Evolutionary conservation across 768 basidiomycete genomes (phyloP).

Genomic region (Suillus alpinus): DNA sequence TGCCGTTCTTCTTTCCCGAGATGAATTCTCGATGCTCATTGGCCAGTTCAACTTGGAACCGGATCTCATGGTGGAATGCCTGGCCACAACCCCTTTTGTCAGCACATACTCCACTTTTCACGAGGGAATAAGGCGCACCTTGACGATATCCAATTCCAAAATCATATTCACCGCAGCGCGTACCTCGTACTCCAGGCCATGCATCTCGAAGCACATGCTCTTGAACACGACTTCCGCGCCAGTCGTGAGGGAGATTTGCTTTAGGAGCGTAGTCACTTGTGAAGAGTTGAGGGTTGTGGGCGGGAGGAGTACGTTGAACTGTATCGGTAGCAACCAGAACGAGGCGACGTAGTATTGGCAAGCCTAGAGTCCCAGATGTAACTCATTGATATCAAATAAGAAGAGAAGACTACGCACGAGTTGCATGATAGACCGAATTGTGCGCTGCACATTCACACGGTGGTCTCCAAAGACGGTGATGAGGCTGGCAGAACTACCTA

Average conservation of each 20-base stretch:
- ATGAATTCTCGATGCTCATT: constrained; percentile 99
- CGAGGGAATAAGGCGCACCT: constrained; percentile 44
- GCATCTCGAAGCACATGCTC: constrained; percentile 96
- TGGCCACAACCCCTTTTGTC: constrained; percentile 30
- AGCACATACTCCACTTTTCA: neutral
- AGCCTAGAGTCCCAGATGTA: constrained; percentile 49
- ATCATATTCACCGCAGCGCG: constrained; percentile 82
- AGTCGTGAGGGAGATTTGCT: constrained; percentile 81
- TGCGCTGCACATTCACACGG: constrained; percentile 90
- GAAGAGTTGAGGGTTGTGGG: constrained; percentile 77
- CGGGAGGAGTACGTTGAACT: constrained; percentile 89
- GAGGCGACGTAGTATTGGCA: constrained; percentile 97
- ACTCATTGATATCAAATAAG: constrained; percentile 17
- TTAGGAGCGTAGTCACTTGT: constrained; percentile 80
- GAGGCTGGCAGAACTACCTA: constrained; percentile 89
- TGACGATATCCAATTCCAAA: constrained; percentile 87
- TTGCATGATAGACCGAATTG: constrained; percentile 91
- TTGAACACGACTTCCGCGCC: constrained; percentile 97
- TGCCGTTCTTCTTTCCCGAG: constrained; percentile 98
- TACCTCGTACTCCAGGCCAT: constrained; percentile 91
- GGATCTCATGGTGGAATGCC: constrained; percentile 96
- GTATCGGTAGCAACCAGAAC: constrained; percentile 92
- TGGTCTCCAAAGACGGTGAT: constrained; percentile 94
- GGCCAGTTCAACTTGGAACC: constrained; percentile 95
- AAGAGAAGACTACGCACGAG: constrained; percentile 55